Conservation (phyloP, 2,329 filamentous ascomycete genomes). For the Sporothrix humicola region DNA sequence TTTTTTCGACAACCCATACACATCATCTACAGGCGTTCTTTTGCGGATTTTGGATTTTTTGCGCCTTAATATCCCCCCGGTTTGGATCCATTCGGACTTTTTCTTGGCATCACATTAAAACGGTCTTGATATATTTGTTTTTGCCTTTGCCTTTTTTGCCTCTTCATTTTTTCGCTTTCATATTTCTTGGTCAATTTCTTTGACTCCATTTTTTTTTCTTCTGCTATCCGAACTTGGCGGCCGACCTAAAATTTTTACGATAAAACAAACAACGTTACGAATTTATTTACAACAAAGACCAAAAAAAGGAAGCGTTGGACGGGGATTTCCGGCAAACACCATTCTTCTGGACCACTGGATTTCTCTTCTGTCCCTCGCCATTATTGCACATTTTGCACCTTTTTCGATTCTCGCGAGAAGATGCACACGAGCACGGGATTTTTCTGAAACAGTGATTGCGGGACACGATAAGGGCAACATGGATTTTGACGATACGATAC, state of each 20-base stretch:
- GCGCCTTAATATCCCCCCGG: slow-evolving; percentile 25
- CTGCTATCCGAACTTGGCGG: slow-evolving; percentile 1
- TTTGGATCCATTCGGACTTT: slow-evolving; percentile 28
- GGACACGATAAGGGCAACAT: slow-evolving; percentile 15
- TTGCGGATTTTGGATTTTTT: slow-evolving; percentile 15
- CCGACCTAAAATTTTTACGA: slow-evolving; percentile 23
- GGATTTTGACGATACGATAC: not conserved
- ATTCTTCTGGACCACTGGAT: too few relatives aligned
- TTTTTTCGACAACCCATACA: slow-evolving; percentile 21
- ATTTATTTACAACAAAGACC: slow-evolving; percentile 24
- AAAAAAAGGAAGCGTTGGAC: slow-evolving; percentile 27
- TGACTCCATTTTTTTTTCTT: not conserved
- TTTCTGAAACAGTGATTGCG: too few relatives aligned
- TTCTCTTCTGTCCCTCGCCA: not conserved
- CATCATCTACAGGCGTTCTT: slow-evolving; percentile 29
- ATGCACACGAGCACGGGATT: not conserved
- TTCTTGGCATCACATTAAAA: slow-evolving; percentile 30
- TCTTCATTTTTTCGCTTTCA: not conserved
- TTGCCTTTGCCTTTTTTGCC: not conserved
- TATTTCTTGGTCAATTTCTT: not conserved
- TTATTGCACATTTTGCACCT: not conserved
- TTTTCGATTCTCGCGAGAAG: not conserved
- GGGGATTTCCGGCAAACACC: not conserved
- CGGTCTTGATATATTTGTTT: slow-evolving; percentile 27
- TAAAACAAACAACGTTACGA: slow-evolving; percentile 32